Percentiles rank a stretch among this genome's conserved stretches.
Conservation (phyloP, 768 basidiomycete genomes). For the Leccinum truebloodii region DNA sequence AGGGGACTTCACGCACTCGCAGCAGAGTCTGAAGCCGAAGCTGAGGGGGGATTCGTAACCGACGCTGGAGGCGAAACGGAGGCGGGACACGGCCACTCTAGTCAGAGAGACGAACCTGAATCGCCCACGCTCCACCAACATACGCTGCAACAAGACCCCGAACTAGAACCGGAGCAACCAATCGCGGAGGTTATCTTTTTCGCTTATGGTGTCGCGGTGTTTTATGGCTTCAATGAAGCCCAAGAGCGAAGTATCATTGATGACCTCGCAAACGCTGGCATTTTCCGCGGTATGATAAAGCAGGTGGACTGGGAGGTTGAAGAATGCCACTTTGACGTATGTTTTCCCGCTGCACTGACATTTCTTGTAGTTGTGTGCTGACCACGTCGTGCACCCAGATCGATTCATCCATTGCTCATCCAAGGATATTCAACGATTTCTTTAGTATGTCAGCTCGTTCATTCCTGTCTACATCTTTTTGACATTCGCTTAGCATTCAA, state of each 20-base stretch:
- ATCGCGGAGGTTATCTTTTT: conserved; percentile 80
- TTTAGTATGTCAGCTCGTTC: conserved; percentile 65
- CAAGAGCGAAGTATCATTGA: conserved; percentile 85
- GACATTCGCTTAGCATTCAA: conserved; percentile 66
- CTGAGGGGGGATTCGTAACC: conserved; percentile 7
- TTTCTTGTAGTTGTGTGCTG: neutral
- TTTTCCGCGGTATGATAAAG: conserved; percentile 58
- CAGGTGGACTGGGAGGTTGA: conserved; percentile 90
- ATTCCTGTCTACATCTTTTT: neutral
- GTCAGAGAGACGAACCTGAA: conserved; percentile 5
- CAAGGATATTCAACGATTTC: conserved; percentile 94
- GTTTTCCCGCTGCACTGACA: conserved; percentile 4
- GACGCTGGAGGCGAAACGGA: conserved; percentile 18
- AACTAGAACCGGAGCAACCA: conserved; percentile 37
- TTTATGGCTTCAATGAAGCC: conserved; percentile 80
- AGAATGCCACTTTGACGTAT: conserved; percentile 85
- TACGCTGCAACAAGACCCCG: conserved; percentile 1
- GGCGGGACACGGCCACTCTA: conserved; percentile 9
- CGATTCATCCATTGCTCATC: conserved; percentile 80
- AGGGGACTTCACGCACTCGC: conserved; percentile 1
- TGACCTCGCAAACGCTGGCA: conserved; percentile 73
- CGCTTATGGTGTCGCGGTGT: conserved; percentile 88
- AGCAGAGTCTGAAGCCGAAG: conserved; percentile 13
- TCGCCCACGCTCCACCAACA: conserved; percentile 4
- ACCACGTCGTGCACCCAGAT: conserved; percentile 46